Base-by-base conservation (phyloP, 202 grass and related monocot genomes). In the Alloteropsis angusta region DNA sequence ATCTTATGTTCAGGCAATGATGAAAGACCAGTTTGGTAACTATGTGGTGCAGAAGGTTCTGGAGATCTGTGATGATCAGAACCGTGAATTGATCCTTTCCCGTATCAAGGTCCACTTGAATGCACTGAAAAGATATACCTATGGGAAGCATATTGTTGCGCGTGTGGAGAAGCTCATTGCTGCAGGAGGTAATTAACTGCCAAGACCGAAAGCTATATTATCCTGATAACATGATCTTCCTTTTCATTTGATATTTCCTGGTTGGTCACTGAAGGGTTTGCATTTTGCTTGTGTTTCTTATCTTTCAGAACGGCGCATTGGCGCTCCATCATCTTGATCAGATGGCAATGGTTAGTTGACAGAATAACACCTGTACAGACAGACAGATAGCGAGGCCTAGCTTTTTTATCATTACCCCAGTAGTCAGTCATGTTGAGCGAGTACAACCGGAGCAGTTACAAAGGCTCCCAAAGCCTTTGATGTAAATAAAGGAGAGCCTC, bases 1-100 rank as follows among this genome's bases (percentile, higher is more conserved):
- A n/a, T 60, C 7, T 66, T 49, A 37, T 61, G 48, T 44, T 90
- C 81, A 98, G 96, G 92, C 88, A 53, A 98, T 98, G 96, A 98
- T 98, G 96, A 98, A 98, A 85, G 96, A 98, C 76, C 96, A 98
- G 86, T 98, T 94, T 81, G 95, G 77, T 14, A 98, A 98, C 71
- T 98, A 98, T 77, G 95, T 98, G 21, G 95, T 98, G 52, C 96
- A 98, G 64, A 98, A 98, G 81, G 96, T 98, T 82, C 61, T 98
- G 18, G 96, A 98, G 81, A 98, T 90, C 13, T 95, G 92, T 46
- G 90, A 98, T 52, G 92, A 98, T 53, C 89, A 86, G 52, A 95
- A 93, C 61, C 89, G 96, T 65, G 96, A 98, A 68, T 70, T 98
- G 56, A 98, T 98, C 55, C 83, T 98, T 71, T 95, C 92, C 0